Conservation (phyloP, 371 early-diverging fungal species). For the Apophysomyces variabilis region DNA sequence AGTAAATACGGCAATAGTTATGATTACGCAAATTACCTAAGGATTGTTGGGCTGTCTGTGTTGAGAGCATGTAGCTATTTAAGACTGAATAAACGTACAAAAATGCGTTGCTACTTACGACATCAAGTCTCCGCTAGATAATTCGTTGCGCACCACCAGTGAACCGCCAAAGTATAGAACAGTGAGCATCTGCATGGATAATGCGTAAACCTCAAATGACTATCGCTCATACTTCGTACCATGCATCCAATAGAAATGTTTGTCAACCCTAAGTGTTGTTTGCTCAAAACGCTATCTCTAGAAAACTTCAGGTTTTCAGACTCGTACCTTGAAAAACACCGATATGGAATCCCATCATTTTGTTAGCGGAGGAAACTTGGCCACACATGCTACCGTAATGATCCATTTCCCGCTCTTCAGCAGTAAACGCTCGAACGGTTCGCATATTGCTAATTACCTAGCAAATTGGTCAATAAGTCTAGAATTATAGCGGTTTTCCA, state of each 20-base stretch:
- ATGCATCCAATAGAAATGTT: constrained; percentile 73
- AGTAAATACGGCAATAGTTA: too few relatives aligned
- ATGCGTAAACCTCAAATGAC: not conserved
- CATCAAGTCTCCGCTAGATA: constrained; percentile 75
- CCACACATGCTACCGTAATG: constrained; percentile 57
- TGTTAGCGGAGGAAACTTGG: constrained; percentile 47
- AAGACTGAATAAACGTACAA: constrained; percentile 4
- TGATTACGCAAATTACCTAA: constrained; percentile 43
- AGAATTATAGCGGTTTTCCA: not conserved
- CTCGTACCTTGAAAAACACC: constrained; percentile 76
- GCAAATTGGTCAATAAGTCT: not conserved
- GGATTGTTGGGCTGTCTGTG: constrained; percentile 78
- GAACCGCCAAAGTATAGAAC: constrained; percentile 80
- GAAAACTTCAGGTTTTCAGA: too few relatives aligned
- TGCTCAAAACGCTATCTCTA: too few relatives aligned
- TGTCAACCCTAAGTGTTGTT: constrained; percentile 52
- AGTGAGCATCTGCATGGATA: constrained; percentile 41
- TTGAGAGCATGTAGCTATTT: constrained; percentile 70
- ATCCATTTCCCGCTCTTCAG: constrained; percentile 69
- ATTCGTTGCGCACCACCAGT: constrained; percentile 66
- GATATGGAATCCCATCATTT: constrained; percentile 73
- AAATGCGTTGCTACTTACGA: constrained; percentile 34
- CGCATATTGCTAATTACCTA: constrained; percentile 70
- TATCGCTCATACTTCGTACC: constrained; percentile 29
- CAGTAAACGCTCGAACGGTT: constrained; percentile 79